Evolutionary conservation across 768 basidiomycete genomes (phyloP).

Genomic region (Leucogyrophana mollusca): DNA sequence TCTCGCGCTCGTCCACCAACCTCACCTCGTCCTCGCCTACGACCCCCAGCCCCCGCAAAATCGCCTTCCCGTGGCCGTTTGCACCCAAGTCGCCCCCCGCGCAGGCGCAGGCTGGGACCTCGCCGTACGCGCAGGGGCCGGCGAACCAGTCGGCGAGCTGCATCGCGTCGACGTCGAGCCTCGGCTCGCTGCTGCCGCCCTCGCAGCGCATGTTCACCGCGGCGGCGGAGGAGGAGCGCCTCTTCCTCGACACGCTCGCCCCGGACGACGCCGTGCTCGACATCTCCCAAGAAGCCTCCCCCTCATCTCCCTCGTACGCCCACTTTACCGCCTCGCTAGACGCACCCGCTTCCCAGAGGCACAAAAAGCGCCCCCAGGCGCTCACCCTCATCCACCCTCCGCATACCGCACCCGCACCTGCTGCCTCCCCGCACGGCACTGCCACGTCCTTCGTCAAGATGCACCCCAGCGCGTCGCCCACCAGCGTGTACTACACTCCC

Average conservation of each 20-base stretch:
- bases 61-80: conserved; percentile 27
- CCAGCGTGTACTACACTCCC: too few species aligned
- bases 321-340: too few species aligned
- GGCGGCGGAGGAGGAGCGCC: conserved; percentile 7
- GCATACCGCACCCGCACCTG: too few species aligned
- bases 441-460: too few species aligned
- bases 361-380: conserved; percentile 10
- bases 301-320: too few species aligned
- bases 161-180: conserved; percentile 24
- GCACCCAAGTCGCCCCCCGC: conserved; percentile 22
- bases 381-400: conserved; percentile 16
- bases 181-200: conserved; percentile 26
- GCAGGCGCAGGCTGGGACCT: conserved; percentile 8
- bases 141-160: too few species aligned
- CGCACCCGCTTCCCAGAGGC: too few species aligned
- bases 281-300: too few species aligned
- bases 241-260: not conserved
- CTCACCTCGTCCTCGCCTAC: conserved; percentile 3
- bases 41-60: conserved; percentile 20
- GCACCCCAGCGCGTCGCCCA: too few species aligned
- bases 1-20: conserved; percentile 22
- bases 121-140: conserved; percentile 9
- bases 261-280: too few species aligned
- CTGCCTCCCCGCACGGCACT: too few species aligned
- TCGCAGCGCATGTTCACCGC: conserved; percentile 23